Percentiles rank a stretch among this genome's conserved stretches.
These are phyloP conservation scores for Solanum peruvianum DNA, from an alignment of 257 asterid species.

Conservation along the genomic window DNA sequence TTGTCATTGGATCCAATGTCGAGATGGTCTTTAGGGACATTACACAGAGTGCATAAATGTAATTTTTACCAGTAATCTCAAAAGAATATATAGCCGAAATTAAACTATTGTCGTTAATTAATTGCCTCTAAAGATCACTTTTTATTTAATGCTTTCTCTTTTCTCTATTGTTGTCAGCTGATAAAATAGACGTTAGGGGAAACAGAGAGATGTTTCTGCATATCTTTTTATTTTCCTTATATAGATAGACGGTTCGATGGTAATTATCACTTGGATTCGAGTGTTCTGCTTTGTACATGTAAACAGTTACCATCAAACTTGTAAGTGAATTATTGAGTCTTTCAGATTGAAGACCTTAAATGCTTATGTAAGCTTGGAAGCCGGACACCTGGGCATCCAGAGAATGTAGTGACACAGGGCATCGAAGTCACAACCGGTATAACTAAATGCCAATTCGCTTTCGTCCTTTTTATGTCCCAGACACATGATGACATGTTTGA, in stretches of 20 bases:
- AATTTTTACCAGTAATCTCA: too few relatives aligned
- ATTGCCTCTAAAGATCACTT: too few relatives aligned
- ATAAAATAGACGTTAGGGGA: not conserved
- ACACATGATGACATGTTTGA: not conserved
- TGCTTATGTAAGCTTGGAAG: slow-evolving; percentile 32
- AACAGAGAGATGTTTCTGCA: not conserved
- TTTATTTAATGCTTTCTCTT: not conserved
- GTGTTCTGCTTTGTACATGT: not conserved
- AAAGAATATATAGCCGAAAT: too few relatives aligned
- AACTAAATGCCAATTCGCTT: not conserved
- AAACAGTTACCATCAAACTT: not conserved
- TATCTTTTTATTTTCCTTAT: not conserved
- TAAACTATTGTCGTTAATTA: too few relatives aligned
- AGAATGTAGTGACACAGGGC: slow-evolving; percentile 33
- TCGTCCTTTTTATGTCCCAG: not conserved
- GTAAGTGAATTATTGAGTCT: not conserved
- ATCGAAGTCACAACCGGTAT: slow-evolving; percentile 53
- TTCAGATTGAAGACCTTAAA: slow-evolving; percentile 35
- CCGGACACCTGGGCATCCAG: slow-evolving; percentile 45
- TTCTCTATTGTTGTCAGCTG: not conserved
- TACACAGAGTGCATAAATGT: too few relatives aligned
- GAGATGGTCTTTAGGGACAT: too few relatives aligned
- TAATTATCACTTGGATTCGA: not conserved
- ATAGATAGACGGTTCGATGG: not conserved
- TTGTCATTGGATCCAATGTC: too few relatives aligned